Evolutionary conservation across 2,329 filamentous ascomycete genomes (phyloP).

Genomic region (Monosporascus sp.): DNA sequence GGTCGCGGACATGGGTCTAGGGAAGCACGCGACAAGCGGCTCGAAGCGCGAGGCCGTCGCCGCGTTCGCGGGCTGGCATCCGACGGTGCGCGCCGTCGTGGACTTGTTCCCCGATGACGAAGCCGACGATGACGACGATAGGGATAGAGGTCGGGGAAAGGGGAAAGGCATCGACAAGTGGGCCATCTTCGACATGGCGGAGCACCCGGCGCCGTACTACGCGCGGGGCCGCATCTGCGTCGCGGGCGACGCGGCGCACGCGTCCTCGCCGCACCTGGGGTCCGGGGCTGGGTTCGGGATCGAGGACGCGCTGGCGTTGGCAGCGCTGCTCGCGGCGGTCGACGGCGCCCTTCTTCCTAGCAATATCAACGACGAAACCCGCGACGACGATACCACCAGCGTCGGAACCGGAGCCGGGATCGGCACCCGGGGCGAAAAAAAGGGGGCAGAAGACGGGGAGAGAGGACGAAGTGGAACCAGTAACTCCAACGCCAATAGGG

Average conservation of each 20-base stretch:
- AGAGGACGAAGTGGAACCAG: background rate
- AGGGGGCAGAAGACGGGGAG: background rate
- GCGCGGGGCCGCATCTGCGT: slow-evolving; percentile 38
- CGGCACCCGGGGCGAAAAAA: no score
- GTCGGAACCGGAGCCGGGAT: no score
- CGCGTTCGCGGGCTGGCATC: slow-evolving; percentile 37
- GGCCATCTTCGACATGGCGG: slow-evolving; percentile 48
- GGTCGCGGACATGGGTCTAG: background rate
- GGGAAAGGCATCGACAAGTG: slow-evolving; percentile 38
- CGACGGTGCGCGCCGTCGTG: slow-evolving; percentile 29
- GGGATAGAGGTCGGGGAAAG: slow-evolving; percentile 2
- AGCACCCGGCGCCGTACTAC: slow-evolving; percentile 40
- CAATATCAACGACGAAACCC: no score
- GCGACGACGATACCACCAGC: no score
- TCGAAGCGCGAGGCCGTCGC: slow-evolving; percentile 32
- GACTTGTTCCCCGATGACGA: slow-evolving; percentile 37
- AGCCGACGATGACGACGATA: background rate
- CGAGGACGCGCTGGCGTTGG: slow-evolving; percentile 45
- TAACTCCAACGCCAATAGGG: background rate
- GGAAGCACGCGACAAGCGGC: slow-evolving; percentile 28
- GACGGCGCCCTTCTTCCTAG: background rate
- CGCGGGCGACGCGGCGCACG: slow-evolving; percentile 53
- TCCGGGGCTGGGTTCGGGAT: slow-evolving; percentile 51
- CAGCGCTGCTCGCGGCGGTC: slow-evolving; percentile 25
- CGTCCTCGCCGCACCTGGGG: slow-evolving; percentile 48